Base-by-base conservation (phyloP, 2,329 filamentous ascomycete genomes). In the Diaporthe aspalathi region DNA sequence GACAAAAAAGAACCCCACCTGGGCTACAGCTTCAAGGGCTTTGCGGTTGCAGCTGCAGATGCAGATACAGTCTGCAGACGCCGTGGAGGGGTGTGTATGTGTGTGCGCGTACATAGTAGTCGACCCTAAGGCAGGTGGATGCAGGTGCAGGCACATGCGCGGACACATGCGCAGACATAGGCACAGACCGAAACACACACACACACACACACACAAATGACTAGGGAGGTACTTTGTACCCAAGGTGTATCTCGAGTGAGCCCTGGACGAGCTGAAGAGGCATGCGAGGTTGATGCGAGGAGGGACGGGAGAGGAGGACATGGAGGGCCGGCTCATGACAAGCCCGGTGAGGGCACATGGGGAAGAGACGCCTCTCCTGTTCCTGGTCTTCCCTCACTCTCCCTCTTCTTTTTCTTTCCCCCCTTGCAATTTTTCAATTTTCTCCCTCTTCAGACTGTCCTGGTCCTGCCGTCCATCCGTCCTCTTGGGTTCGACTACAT, bases 1-100 rank as follows among this genome's bases (percentile, higher is more conserved):
- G 29, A 38, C 60, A 12, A n/a, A 6, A n/a, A 62, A 38, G 43
- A 62, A 65, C 60, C 60, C 60, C 60, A 65, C 60, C 60, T 65
- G 60, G n/a, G 45, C 60, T 35, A 20, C 43, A n/a, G n/a, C n/a
- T n/a, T 35, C 20, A 32, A 63, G 43, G 43, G 38, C 27, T 12
- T 11, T n/a, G 57, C 40, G 40, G 54, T 40, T 63, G 60, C 60
- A 50, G 60, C 9, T 62, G 40, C 57, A 62, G 57, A 47, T 65
- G 60, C 60, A 38, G 35, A 38, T n/a, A 45, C 60, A 65, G 60
- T 20, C 29, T 65, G 60, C 60, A 65, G 60, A 8, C 57, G 57
- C 45, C n/a, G 60, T 38, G 50, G 45, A 38, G 32, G 32, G 5
- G 35, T 38, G 11, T 38, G 22, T 20, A 22, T 24, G 43, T 38